Base-by-base conservation (phyloP, 495 filamentous ascomycete species). In the Penicillium taxi region DNA sequence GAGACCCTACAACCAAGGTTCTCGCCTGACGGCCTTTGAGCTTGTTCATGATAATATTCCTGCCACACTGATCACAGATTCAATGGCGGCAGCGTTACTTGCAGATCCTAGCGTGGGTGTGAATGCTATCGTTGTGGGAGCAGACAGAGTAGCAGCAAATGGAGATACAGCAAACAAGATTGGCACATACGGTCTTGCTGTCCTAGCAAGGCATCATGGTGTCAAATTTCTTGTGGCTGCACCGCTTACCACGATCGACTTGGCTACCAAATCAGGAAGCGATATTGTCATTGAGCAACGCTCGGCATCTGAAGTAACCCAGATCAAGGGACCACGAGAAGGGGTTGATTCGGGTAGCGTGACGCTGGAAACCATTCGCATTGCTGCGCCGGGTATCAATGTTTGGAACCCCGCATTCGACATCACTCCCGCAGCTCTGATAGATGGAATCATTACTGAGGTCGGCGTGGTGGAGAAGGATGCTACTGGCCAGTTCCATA, bases 151-250 rank as follows among this genome's bases (percentile, higher is more conserved):
- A 7, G 91, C 88, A 25, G 82, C 85, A 19, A 98, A 98, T 54
- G 91, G 91, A 22, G 91, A 98, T 63, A 96, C 91, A 2, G 91
- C 91, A 28, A 98, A 98, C 60, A 98, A 98, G 66, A 93, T 98
- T 39, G 91, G 91, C 19, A 98, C 91, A n/a, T 96, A 96, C 56
- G 63, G 73, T 25, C 73, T 98, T 19, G 88, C 91, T 8, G 83
- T 95, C 3, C 70, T 91, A 18, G 91, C 91, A 15, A 79, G 72
- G 42, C 66, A 86, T 50, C 93, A 96, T 55, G 83, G 80, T 12
- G 73, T 96, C 32, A 96, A 91, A 55, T 98, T 98, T 55, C 69
- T 98, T 18, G 89, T 96, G 6, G 91, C 93, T 4, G 91, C 91
- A 2, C 91, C 91, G 8, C 82, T 86, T 13, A 96, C 93, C 6